Percentiles rank a stretch among this genome's conserved stretches.
phyloP scores from a whole-genome alignment of 768 basidiomycete genomes.

The Vararia minispora region DNA sequence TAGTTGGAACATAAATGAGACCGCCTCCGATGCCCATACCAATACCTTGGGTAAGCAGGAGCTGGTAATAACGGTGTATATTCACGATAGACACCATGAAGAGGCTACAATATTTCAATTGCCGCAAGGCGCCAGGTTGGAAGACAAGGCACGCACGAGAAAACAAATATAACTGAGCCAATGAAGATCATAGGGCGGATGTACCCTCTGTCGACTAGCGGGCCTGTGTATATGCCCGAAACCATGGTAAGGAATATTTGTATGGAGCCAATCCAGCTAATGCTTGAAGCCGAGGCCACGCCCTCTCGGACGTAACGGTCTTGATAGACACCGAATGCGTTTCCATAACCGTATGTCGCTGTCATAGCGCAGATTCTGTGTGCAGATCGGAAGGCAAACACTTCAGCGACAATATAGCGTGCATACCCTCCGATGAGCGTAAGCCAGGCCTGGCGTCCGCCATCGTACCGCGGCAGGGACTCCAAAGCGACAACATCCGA shows the following conservation, averaged over 20 bases:
- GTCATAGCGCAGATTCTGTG: too few relatives aligned
- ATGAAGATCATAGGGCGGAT: neutral
- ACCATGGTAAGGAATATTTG: neutral
- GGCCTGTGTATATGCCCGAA: neutral
- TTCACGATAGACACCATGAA: slow-evolving; percentile 41
- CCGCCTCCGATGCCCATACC: slow-evolving; percentile 49
- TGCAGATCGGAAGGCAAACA: too few relatives aligned
- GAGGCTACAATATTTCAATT: too few relatives aligned
- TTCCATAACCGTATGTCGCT: slow-evolving; percentile 1
- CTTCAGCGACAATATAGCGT: too few relatives aligned
- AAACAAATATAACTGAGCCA: slow-evolving; percentile 1
- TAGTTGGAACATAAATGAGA: slow-evolving; percentile 39
- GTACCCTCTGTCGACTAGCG: neutral
- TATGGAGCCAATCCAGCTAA: slow-evolving; percentile 3
- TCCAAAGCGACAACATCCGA: too few relatives aligned
- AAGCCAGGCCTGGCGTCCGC: too few relatives aligned
- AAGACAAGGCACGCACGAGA: too few relatives aligned
- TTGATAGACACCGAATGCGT: slow-evolving; percentile 5
- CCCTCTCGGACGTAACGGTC: neutral
- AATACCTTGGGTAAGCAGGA: slow-evolving; percentile 44
- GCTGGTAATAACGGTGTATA: slow-evolving; percentile 38
- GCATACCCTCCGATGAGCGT: too few relatives aligned
- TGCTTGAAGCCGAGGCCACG: neutral
- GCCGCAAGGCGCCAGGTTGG: too few relatives aligned
- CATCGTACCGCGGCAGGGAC: too few relatives aligned